Evolutionary conservation across 495 filamentous ascomycete species (phyloP).

Genomic region (Aspergillus wentii): DNA sequence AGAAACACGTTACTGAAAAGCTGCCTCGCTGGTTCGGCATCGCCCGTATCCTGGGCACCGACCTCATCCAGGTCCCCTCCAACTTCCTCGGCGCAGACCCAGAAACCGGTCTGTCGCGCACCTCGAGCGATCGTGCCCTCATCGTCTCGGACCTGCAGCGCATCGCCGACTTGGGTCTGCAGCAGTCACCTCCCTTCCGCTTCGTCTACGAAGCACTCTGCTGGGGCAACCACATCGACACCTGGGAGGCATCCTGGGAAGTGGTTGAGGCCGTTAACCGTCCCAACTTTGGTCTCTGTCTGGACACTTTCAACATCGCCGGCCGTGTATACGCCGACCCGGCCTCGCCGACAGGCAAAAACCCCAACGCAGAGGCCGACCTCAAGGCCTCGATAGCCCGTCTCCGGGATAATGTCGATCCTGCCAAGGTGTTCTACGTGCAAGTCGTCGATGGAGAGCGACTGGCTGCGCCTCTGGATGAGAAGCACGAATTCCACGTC

Average conservation of each 20-base stretch:
- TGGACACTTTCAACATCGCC: constrained; percentile 80
- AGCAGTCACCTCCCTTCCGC: constrained; percentile 50
- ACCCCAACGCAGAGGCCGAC: constrained; percentile 52
- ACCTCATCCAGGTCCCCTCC: constrained; percentile 70
- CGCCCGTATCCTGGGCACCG: constrained; percentile 57
- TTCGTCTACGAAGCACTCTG: constrained; percentile 75
- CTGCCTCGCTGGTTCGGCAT: constrained; percentile 66
- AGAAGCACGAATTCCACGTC: constrained; percentile 60
- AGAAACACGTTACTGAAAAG: constrained; percentile 50
- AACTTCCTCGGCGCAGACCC: constrained; percentile 59
- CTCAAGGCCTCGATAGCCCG: constrained; percentile 52
- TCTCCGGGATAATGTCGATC: constrained; percentile 53
- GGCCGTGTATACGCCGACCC: constrained; percentile 72
- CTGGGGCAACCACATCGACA: constrained; percentile 69
- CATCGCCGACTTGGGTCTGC: constrained; percentile 59
- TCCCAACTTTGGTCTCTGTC: constrained; percentile 71
- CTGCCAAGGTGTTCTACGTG: constrained; percentile 70
- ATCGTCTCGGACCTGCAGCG: constrained; percentile 62
- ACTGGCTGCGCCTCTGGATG: constrained; percentile 51
- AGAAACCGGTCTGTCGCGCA: constrained; percentile 20
- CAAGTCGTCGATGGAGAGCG: constrained; percentile 76
- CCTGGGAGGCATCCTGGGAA: constrained; percentile 70
- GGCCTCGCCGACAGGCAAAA: constrained; percentile 45
- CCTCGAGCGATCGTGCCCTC: constrained; percentile 50
- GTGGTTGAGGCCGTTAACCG: constrained; percentile 61